phyloP scores from a whole-genome alignment of 106 monocot genomes.

The Allium fistulosum region DNA sequence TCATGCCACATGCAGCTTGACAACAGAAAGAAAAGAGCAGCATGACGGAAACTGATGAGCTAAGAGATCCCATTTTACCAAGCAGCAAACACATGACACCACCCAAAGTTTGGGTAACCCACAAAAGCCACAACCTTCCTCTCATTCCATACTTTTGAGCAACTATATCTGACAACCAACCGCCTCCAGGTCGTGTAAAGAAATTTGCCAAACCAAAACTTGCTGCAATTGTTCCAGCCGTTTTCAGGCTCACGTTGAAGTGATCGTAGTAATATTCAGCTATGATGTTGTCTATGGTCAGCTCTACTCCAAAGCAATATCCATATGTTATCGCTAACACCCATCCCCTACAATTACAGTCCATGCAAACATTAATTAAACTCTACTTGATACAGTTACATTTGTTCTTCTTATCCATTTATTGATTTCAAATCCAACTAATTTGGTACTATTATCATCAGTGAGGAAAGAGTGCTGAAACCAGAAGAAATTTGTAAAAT shows the following conservation, averaged over 20 bases:
- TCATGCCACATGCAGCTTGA: conserved; percentile 78
- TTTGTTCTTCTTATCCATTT: too few species aligned
- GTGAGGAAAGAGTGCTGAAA: too few species aligned
- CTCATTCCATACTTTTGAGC: conserved; percentile 62
- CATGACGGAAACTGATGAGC: conserved; percentile 50
- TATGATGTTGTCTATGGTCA: conserved; percentile 78
- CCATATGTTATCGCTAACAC: conserved; percentile 65
- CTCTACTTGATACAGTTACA: too few species aligned
- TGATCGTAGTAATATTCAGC: conserved; percentile 90
- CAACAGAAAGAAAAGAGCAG: conserved; percentile 76
- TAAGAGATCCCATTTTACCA: conserved; percentile 30
- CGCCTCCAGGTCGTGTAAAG: conserved; percentile 68
- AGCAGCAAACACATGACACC: conserved; percentile 65
- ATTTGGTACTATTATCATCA: too few species aligned
- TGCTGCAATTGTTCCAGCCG: conserved; percentile 72
- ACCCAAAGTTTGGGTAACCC: conserved; percentile 59
- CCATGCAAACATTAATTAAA: too few species aligned
- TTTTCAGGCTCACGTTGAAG: conserved; percentile 54
- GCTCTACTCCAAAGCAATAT: conserved; percentile 88
- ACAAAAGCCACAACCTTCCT: conserved; percentile 83
- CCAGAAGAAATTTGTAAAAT: too few species aligned
- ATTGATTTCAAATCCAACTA: too few species aligned
- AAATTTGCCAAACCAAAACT: conserved; percentile 83
- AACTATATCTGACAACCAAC: conserved; percentile 52
- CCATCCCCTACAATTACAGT: conserved; percentile 57